Evolutionary conservation across 2,329 filamentous ascomycete species (phyloP).

Genomic region (Camillea tinctor): DNA sequence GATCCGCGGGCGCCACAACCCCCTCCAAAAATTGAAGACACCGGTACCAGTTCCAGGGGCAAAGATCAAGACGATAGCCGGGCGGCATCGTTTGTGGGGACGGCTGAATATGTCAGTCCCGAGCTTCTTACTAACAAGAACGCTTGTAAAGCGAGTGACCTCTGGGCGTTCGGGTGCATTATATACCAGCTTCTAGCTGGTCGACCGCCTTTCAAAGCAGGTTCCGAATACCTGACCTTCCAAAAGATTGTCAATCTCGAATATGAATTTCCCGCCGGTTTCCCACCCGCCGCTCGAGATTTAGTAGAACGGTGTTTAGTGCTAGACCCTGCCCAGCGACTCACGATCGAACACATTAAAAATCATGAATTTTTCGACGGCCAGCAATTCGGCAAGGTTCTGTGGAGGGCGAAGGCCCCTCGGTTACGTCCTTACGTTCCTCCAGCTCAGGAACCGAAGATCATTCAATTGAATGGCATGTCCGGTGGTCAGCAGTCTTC

Average conservation of each 20-base stretch:
- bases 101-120: constrained; percentile 96
- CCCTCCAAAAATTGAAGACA: constrained; percentile 34
- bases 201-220: constrained; percentile 94
- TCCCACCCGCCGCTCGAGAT: constrained; percentile 82
- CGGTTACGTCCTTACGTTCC: constrained; percentile 81
- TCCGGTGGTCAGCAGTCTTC: constrained; percentile 32
- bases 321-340: constrained; percentile 76
- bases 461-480: constrained; percentile 70
- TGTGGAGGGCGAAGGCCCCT: constrained; percentile 91
- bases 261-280: constrained; percentile 88
- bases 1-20: constrained; percentile 49
- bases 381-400: constrained; percentile 73
- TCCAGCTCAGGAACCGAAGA: constrained; percentile 68
- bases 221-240: constrained; percentile 94
- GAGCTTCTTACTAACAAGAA: constrained; percentile 96
- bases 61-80: constrained; percentile 61
- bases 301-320: constrained; percentile 88
- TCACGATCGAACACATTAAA: constrained; percentile 95
- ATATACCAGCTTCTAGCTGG: constrained; percentile 94
- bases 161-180: constrained; percentile 99
- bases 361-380: constrained; percentile 95
- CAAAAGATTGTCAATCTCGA: constrained; percentile 96
- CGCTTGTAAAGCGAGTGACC: constrained; percentile 93
- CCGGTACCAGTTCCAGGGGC: constrained; percentile 37
- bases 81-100: constrained; percentile 94